Evolutionary conservation across 768 basidiomycete genomes (phyloP).

Genomic region (Leccinum disarticulatum): DNA sequence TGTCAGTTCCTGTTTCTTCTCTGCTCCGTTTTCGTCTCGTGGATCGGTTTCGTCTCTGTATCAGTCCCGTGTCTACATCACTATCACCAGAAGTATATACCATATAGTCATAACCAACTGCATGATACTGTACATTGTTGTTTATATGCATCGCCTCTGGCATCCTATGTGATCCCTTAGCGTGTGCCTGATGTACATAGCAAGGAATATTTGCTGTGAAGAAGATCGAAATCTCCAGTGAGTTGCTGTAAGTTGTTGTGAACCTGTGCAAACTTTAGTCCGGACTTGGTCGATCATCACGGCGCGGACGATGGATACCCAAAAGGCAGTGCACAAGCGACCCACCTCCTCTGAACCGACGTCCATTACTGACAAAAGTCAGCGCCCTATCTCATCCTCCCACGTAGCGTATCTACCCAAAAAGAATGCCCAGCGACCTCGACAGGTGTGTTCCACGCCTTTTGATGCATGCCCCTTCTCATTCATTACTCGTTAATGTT

Average conservation of each 20-base stretch:
- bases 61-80: constrained; percentile 20
- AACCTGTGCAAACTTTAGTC: constrained; percentile 4
- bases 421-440: constrained; percentile 53
- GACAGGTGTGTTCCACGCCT: constrained; percentile 49
- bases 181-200: constrained; percentile 29
- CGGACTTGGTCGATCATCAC: constrained; percentile 22
- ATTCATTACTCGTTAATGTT: constrained; percentile 7
- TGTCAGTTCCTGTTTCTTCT: constrained; percentile 1
- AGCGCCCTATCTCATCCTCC: constrained; percentile 27
- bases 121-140: constrained; percentile 35
- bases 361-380: constrained; percentile 19
- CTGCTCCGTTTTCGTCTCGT: constrained; percentile 14
- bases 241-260: constrained; percentile 7
- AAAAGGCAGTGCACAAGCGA: constrained; percentile 24
- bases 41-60: constrained; percentile 25
- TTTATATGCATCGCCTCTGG: constrained; percentile 24
- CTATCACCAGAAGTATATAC: constrained; percentile 33
- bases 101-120: constrained; percentile 30
- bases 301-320: constrained; percentile 9
- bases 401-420: constrained; percentile 10
- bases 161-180: constrained; percentile 10
- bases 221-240: constrained; percentile 9
- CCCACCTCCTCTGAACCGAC: constrained; percentile 17
- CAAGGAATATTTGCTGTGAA: constrained; percentile 10
- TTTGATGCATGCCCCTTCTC: constrained; percentile 24